A percentile compares a stretch with the other conserved stretches of the same genome.
Conservation (phyloP, 2,329 filamentous ascomycete species). For the Colletotrichum echinochloae region DNA sequence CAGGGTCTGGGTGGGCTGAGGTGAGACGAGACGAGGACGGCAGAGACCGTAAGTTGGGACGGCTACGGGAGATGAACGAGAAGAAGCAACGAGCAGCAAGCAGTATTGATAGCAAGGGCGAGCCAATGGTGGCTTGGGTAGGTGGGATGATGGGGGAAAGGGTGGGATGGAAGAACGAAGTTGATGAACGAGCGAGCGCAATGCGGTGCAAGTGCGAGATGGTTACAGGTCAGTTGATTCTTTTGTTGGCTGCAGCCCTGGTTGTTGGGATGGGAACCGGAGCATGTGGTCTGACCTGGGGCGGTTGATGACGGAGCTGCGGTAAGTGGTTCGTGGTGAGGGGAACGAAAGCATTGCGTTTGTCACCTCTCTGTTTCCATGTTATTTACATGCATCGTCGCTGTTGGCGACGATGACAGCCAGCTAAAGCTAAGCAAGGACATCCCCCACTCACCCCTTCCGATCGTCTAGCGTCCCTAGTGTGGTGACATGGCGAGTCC, state of each 20-base stretch:
- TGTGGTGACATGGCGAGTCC: not conserved
- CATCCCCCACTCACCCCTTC: not conserved
- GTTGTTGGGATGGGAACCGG: constrained; percentile 40
- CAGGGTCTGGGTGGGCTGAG: constrained; percentile 31
- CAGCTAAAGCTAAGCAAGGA: constrained; percentile 2
- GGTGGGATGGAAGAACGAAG: constrained; percentile 27
- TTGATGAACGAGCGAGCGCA: constrained; percentile 19
- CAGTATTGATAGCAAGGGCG: constrained; percentile 8
- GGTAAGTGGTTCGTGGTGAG: constrained; percentile 9
- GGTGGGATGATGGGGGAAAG: constrained; percentile 6
- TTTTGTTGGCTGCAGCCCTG: constrained; percentile 34
- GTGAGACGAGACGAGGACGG: constrained; percentile 10
- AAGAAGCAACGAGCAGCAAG: constrained; percentile 24
- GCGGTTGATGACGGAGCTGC: constrained; percentile 35
- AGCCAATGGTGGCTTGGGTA: constrained; percentile 24
- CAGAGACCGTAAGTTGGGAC: constrained; percentile 27
- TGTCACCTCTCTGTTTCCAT: constrained; percentile 4
- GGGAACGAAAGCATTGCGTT: constrained; percentile 1
- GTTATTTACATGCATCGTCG: constrained; percentile 32
- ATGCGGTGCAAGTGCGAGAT: constrained; percentile 9
- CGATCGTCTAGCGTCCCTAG: not conserved
- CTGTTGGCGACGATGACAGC: constrained; percentile 27
- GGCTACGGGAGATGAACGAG: constrained; percentile 7
- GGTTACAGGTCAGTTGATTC: constrained; percentile 35
- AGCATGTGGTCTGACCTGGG: constrained; percentile 39